Conservation (phyloP, 257 asterid genomes). For the Coffea eugenioides region DNA sequence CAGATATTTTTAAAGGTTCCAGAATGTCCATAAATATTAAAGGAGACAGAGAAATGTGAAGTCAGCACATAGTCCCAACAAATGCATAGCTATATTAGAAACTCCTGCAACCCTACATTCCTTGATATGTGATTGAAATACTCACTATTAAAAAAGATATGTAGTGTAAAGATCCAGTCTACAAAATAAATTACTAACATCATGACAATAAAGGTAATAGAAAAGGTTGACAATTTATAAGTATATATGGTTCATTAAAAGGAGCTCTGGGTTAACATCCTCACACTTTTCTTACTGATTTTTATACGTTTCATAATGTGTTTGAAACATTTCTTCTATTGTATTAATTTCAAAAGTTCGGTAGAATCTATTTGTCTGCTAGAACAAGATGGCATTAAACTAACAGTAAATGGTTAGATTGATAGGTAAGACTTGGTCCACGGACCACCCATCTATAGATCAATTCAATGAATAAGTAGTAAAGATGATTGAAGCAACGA, state of each 20-base stretch:
- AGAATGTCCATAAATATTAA: background rate
- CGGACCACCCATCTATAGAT: background rate
- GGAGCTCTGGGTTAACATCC: background rate
- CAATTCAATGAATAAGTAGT: background rate
- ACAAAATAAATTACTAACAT: background rate
- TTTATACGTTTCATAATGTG: background rate
- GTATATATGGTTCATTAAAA: background rate
- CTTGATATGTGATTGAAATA: background rate
- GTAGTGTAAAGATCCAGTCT: background rate
- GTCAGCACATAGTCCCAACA: background rate
- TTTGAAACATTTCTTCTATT: background rate
- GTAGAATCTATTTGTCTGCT: background rate
- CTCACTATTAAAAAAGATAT: background rate
- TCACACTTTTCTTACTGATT: background rate
- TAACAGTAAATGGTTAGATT: background rate
- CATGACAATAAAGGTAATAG: background rate
- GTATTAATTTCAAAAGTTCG: background rate
- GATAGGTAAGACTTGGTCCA: background rate
- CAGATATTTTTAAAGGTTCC: background rate
- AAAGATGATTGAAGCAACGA: slow-evolving; percentile 9
- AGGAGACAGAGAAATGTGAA: background rate
- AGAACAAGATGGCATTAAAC: background rate
- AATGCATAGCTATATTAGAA: background rate
- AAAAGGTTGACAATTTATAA: background rate
- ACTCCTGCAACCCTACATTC: background rate